A percentile compares a stretch with the other conserved stretches of the same genome.
phyloP scores from a whole-genome alignment of 495 filamentous ascomycete genomes.

The Annulohypoxylon stygium region DNA sequence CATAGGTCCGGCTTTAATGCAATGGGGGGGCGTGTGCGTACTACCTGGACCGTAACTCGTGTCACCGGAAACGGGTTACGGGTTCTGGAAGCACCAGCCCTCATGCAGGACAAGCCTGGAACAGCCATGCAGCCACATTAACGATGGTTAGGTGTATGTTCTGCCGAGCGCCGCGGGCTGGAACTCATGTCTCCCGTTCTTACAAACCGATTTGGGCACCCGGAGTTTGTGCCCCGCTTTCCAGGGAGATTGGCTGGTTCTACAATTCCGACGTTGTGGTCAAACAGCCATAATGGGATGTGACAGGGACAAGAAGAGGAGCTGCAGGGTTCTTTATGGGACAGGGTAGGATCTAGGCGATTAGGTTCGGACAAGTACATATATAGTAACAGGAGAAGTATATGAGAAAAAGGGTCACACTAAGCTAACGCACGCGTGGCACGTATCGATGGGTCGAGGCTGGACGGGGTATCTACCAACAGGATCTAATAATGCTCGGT shows the following conservation, averaged over 20 bases:
- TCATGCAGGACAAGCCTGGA: constrained; percentile 32
- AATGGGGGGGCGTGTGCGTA: constrained; percentile 9
- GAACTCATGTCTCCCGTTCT: constrained; percentile 16
- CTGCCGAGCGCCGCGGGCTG: constrained; percentile 21
- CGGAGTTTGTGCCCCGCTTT: constrained; percentile 11
- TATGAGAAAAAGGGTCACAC: constrained; percentile 7
- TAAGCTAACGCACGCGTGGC: constrained; percentile 28
- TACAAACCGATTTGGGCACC: constrained; percentile 22
- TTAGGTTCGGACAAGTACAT: constrained; percentile 1
- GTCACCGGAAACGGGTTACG: constrained; percentile 31
- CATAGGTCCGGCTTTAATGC: constrained; percentile 30
- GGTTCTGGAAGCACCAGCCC: constrained; percentile 16
- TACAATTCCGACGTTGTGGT: constrained; percentile 25
- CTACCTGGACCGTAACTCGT: constrained; percentile 16
- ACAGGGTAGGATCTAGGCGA: constrained; percentile 25
- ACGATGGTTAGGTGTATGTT: constrained; percentile 5
- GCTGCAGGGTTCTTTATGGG: constrained; percentile 16
- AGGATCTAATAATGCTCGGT: constrained; percentile 32
- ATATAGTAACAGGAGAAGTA: background rate
- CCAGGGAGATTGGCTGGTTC: constrained; percentile 11
- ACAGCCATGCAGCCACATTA: constrained; percentile 17
- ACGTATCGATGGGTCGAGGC: constrained; percentile 18
- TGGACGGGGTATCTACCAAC: constrained; percentile 13
- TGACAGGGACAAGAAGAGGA: constrained; percentile 12
- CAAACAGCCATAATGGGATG: constrained; percentile 15